A percentile compares a stretch with the other conserved stretches of the same genome.
phyloP scores from a whole-genome alignment of 768 basidiomycete species.

The Boletus rubescentipes region DNA sequence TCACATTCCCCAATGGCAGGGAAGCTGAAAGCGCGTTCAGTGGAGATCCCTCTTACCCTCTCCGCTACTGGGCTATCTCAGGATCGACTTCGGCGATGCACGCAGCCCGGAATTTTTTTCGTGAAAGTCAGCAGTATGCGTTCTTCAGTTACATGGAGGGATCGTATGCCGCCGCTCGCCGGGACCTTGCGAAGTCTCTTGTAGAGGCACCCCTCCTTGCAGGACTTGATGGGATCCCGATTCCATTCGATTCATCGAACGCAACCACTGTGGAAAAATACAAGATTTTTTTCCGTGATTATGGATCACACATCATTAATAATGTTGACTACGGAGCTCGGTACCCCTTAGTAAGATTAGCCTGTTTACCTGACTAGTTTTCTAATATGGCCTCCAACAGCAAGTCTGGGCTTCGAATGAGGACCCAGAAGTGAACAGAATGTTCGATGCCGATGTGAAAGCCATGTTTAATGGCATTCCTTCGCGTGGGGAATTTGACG shows the following conservation, averaged over 20 bases:
- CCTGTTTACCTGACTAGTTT: no score
- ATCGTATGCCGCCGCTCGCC: neutral
- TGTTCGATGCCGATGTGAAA: no score
- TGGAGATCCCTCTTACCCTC: neutral
- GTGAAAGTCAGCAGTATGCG: neutral
- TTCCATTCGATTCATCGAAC: neutral
- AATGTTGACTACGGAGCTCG: no score
- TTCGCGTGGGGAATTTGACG: no score
- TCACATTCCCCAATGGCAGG: neutral
- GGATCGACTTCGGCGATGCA: neutral
- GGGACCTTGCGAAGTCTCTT: neutral
- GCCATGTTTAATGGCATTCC: no score
- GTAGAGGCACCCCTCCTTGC: neutral
- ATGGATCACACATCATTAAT: no score
- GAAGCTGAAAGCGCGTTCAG: neutral
- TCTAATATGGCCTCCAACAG: no score
- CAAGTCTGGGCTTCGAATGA: no score
- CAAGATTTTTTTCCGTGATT: neutral
- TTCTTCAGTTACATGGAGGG: slow-evolving; percentile 5
- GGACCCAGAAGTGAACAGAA: no score
- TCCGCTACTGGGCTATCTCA: slow-evolving; percentile 6
- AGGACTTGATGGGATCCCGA: neutral
- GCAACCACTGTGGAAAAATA: neutral
- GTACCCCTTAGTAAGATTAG: no score
- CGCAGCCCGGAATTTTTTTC: slow-evolving; percentile 5